A percentile compares a stretch with the other conserved stretches of the same genome.
These are phyloP conservation scores for California macrophylla DNA, from an alignment of 441 rosid species.

Conservation along the genomic window DNA sequence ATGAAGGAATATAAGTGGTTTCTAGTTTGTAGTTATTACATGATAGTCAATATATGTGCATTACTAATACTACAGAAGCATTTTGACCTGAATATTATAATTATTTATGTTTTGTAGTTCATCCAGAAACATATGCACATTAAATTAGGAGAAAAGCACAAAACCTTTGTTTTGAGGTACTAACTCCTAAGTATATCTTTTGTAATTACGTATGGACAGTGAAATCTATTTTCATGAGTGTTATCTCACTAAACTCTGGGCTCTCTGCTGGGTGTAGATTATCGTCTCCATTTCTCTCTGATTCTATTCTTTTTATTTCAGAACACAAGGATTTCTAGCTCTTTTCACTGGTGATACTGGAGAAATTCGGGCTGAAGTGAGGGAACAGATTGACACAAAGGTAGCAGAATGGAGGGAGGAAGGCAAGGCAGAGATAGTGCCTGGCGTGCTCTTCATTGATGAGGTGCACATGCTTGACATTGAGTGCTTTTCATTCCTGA, in stretches of 20 bases:
- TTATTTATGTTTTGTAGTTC: neutral
- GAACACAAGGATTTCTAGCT: conserved; percentile 89
- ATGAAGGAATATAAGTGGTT: neutral
- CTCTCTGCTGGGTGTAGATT: conserved; percentile 6
- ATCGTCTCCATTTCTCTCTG: neutral
- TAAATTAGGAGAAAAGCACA: neutral
- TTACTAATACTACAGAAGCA: neutral
- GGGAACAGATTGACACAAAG: conserved; percentile 84
- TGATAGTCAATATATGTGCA: neutral
- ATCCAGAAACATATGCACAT: neutral
- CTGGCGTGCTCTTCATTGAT: conserved; percentile 87
- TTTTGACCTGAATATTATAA: neutral
- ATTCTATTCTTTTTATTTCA: conserved; percentile 16
- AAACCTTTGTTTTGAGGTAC: neutral
- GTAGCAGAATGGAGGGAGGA: conserved; percentile 98
- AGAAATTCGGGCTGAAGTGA: conserved; percentile 83
- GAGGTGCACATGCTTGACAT: conserved; percentile 96
- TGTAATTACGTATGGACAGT: neutral
- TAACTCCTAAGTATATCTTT: neutral
- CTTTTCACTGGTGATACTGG: conserved; percentile 95
- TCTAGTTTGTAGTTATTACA: neutral
- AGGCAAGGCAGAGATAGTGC: conserved; percentile 91
- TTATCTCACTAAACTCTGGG: neutral
- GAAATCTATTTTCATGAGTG: neutral
- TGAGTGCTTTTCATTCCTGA: conserved; percentile 91